Evolutionary conservation across 768 basidiomycete genomes (phyloP).

Genomic region (Lactarius pseudohatsudake): DNA sequence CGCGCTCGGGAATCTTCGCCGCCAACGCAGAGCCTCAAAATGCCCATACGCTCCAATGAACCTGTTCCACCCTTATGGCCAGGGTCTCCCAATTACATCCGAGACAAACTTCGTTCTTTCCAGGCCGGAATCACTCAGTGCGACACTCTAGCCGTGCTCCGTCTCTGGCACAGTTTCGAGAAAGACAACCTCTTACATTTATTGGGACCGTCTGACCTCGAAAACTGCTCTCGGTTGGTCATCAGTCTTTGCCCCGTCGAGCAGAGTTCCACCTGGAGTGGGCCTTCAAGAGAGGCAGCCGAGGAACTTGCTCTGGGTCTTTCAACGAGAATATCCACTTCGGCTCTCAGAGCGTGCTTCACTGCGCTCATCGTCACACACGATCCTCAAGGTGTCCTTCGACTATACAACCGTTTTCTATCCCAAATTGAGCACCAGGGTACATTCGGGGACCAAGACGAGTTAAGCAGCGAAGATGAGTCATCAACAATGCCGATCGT

Average conservation of each 20-base stretch:
- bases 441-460: conserved; percentile 3
- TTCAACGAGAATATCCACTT: conserved; percentile 45
- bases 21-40: background rate
- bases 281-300: conserved; percentile 28
- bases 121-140: conserved; percentile 36
- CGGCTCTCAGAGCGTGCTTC: conserved; percentile 54
- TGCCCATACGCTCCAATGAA: background rate
- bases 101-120: conserved; percentile 37
- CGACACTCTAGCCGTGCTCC: conserved; percentile 36
- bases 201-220: conserved; percentile 46
- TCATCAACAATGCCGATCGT: conserved; percentile 6
- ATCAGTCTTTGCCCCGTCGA: conserved; percentile 32
- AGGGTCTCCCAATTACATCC: conserved; percentile 31
- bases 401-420: conserved; percentile 36
- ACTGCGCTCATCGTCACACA: conserved; percentile 42
- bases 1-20: background rate
- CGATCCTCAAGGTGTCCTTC: conserved; percentile 44
- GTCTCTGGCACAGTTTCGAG: conserved; percentile 47
- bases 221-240: conserved; percentile 41
- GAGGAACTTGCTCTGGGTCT: conserved; percentile 38
- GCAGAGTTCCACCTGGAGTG: conserved; percentile 15
- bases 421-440: conserved; percentile 15
- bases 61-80: conserved; percentile 1
- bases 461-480: conserved; percentile 4
- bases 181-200: conserved; percentile 45